Base-by-base conservation (phyloP, 2,329 filamentous ascomycete genomes). In the Stachybotrys chartarum region DNA sequence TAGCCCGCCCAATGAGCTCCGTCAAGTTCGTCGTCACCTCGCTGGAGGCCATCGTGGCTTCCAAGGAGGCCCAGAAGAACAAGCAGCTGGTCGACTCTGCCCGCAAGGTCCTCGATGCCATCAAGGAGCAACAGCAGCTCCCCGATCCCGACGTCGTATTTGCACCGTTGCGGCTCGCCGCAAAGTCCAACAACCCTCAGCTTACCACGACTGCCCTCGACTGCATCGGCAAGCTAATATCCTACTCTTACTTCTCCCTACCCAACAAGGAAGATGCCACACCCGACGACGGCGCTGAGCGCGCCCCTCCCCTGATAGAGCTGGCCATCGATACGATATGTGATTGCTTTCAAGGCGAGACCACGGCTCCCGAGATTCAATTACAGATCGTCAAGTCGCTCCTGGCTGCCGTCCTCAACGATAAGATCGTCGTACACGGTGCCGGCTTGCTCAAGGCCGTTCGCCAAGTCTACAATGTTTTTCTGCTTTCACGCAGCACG, bases 261-360 rank as follows among this genome's bases (percentile, higher is more conserved):
- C 82, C 86, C 42, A 78, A 77, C 53, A 72, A 73, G 24, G 70
- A 75, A 55, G 74, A 75, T 50, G 64, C 56, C 64, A 60, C 72
- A 7, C n/a, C 31, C 32, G 50, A 24, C 55, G 73, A 78, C 61
- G 72, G 71, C 48, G 64, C 66, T 56, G 66, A 70, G 51, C 62
- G 64, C 49, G 66, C 70, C 57, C 78, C 88, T 5, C 92, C 93
- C 16, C 79, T 99, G 61, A 99, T 99, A 68, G 95, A 99, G 74
- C 84, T 93, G 61, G 94, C 95, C 57, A 99, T 99, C 66, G 95
- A 99, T 73, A 96, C 94, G 42, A 99, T 99, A 78, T 99, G 94
- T 78, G 93, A 97, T 69, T 99, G 94, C 71, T 99, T 99, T 69
- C 92, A 97, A 69, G 93, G 94, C 68, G 94, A 99, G 75, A 90